Conservation (phyloP, 2,329 filamentous ascomycete genomes). For the Boeremia exigua region DNA sequence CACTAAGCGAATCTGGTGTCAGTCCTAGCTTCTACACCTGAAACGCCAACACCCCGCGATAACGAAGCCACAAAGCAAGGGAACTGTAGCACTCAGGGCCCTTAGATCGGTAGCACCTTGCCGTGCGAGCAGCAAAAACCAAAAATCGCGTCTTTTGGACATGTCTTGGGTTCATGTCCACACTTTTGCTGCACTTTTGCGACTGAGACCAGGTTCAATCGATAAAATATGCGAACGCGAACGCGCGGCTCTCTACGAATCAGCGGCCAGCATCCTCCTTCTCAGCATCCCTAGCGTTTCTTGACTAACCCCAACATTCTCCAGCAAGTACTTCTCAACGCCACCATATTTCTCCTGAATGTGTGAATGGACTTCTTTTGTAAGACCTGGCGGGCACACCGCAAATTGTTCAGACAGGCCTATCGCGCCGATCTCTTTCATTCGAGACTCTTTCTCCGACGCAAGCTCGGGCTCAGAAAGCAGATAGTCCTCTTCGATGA, state of each 20-base stretch:
- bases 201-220: neutral
- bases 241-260: slow-evolving; percentile 16
- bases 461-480: slow-evolving; percentile 67
- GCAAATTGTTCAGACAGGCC: slow-evolving; percentile 74
- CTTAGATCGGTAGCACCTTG: neutral
- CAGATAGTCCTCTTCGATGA: slow-evolving; percentile 74
- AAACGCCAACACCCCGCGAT: slow-evolving; percentile 17
- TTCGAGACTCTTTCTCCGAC: slow-evolving; percentile 65
- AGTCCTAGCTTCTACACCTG: slow-evolving; percentile 29
- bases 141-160: neutral
- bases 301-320: slow-evolving; percentile 60
- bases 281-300: slow-evolving; percentile 47
- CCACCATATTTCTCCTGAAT: slow-evolving; percentile 70
- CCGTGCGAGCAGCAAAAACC: neutral
- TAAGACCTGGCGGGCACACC: slow-evolving; percentile 68
- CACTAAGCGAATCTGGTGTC: slow-evolving; percentile 27
- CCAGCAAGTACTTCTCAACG: slow-evolving; percentile 69
- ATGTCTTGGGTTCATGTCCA: neutral
- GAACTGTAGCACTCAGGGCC: neutral
- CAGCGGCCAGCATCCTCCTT: slow-evolving; percentile 36
- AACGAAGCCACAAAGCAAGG: slow-evolving; percentile 2
- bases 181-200: neutral
- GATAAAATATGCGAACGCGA: slow-evolving; percentile 11
- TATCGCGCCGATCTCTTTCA: slow-evolving; percentile 72
- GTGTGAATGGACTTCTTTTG: slow-evolving; percentile 63